phyloP scores from a whole-genome alignment of 2,329 filamentous ascomycete species.

The Epichloe hybrida region DNA sequence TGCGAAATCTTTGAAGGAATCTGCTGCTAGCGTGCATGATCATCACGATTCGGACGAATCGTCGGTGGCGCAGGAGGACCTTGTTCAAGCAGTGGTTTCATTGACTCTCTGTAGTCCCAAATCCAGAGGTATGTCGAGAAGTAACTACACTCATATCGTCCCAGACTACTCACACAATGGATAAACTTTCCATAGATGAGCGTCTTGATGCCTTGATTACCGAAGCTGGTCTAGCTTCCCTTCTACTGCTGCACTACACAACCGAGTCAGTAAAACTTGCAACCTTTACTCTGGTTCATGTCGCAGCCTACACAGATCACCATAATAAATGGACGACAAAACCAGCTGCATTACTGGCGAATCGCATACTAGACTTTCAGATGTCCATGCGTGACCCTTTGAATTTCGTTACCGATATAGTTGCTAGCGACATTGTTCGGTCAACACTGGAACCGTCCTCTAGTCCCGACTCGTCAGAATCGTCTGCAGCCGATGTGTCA shows the following conservation, averaged over 20 bases:
- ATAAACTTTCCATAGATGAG: not conserved
- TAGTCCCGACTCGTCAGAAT: constrained; percentile 9
- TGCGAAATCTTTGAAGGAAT: not conserved
- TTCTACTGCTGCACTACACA: constrained; percentile 13
- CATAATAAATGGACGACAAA: constrained; percentile 26
- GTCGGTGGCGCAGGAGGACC: not conserved
- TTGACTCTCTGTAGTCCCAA: not conserved
- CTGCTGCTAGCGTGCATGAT: not conserved
- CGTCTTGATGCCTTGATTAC: constrained; percentile 5
- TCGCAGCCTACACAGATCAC: constrained; percentile 19
- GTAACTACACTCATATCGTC: not conserved
- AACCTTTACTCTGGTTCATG: constrained; percentile 15
- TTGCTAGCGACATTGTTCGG: constrained; percentile 51
- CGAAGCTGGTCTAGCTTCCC: constrained; percentile 16
- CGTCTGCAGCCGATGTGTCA: not conserved
- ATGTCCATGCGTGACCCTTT: constrained; percentile 8
- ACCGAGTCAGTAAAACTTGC: constrained; percentile 3
- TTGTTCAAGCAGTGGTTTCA: constrained; percentile 1
- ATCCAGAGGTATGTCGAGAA: not conserved
- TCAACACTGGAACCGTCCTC: constrained; percentile 49
- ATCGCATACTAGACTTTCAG: constrained; percentile 17
- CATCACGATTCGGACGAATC: not conserved
- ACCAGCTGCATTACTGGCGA: constrained; percentile 17
- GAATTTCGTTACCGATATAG: constrained; percentile 36
- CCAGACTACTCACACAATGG: not conserved